Base-by-base conservation (phyloP, 1,139 yeast genomes). In the Candida mesenterica region DNA sequence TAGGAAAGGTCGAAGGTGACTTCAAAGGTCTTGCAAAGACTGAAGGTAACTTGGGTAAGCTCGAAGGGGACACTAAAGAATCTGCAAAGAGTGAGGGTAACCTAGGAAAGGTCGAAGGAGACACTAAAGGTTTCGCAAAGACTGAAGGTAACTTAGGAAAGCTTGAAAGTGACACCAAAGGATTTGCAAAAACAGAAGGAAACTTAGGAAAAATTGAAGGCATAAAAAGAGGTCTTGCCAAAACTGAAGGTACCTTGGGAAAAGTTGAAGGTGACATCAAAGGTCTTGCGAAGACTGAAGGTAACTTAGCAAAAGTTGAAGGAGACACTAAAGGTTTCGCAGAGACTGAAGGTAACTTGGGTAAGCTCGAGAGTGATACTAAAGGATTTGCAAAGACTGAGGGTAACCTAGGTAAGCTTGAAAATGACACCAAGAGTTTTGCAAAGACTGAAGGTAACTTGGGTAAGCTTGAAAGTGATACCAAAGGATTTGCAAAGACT, bases 41-140 rank as follows among this genome's bases (percentile, higher is more conserved):
- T 15, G 28, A 25, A 25, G 28, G 28, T 15, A 13, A 15, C 17
- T 12, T 25, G 17, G 28, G 28, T 25, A 25, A 25, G n/a, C n/a
- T n/a, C n/a, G n/a, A n/a, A n/a, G n/a, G n/a, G n/a, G n/a, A n/a
- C 10, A 25, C 28, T 25, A 17, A 25, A 25, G 28, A 17, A 13
- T 13, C 28, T 15, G 35, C 57, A 12, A 25, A 25, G 28, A 14
- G 17, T 25, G 28, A 25, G 17, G 28, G 28, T 14, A 13, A 15
- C 17, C 30, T 33, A 10, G 28, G 28, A 4, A 25, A 25, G 15
- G 14, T 17, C 14, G 28, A 25, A 25, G 28, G 28, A 4, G n/a
- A n/a, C n/a, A n/a, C n/a, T n/a, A n/a, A n/a, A n/a, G 8, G 4
- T 12, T 15, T 14, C 5, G 28, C 5, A 4, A 25, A 25, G 5